phyloP scores from a whole-genome alignment of 306 rosid genomes.

The Lablab purpureus region DNA sequence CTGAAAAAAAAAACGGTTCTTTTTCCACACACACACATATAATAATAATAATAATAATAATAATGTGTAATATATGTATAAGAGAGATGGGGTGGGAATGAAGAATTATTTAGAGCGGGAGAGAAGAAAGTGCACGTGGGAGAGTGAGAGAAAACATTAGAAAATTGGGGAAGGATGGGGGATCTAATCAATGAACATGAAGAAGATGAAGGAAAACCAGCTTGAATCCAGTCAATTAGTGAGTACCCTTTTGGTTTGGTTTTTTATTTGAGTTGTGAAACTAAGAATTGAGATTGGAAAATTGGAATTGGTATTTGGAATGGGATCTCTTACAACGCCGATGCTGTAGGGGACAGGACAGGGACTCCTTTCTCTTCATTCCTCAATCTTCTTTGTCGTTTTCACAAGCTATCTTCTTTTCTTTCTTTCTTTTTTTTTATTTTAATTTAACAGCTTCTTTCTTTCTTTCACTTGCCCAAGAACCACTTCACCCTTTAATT shows the following conservation, averaged over 20 bases:
- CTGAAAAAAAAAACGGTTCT: slow-evolving; percentile 39
- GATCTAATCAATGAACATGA: slow-evolving; percentile 40
- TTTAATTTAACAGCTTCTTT: slow-evolving; percentile 16
- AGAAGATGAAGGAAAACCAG: slow-evolving; percentile 16
- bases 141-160: slow-evolving; percentile 45
- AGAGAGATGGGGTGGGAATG: not conserved
- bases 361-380: slow-evolving; percentile 47
- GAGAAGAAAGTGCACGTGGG: slow-evolving; percentile 55
- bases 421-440: not conserved
- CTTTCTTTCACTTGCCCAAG: not conserved
- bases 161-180: slow-evolving; percentile 39
- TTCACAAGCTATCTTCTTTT: slow-evolving; percentile 40
- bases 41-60: too few relatives aligned
- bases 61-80: not conserved
- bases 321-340: slow-evolving; percentile 58
- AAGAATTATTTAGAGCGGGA: slow-evolving; percentile 33
- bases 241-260: not conserved
- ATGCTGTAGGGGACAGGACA: slow-evolving; percentile 40
- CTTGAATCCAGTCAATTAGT: not conserved
- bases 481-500: slow-evolving; percentile 30
- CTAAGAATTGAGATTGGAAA: slow-evolving; percentile 1
- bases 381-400: slow-evolving; percentile 40
- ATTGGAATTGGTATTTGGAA: slow-evolving; percentile 11
- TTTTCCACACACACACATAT: slow-evolving; percentile 11
- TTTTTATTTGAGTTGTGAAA: not conserved